Conservation (phyloP, 2,329 filamentous ascomycete species). For the Drechslerella stenobrocha region DNA sequence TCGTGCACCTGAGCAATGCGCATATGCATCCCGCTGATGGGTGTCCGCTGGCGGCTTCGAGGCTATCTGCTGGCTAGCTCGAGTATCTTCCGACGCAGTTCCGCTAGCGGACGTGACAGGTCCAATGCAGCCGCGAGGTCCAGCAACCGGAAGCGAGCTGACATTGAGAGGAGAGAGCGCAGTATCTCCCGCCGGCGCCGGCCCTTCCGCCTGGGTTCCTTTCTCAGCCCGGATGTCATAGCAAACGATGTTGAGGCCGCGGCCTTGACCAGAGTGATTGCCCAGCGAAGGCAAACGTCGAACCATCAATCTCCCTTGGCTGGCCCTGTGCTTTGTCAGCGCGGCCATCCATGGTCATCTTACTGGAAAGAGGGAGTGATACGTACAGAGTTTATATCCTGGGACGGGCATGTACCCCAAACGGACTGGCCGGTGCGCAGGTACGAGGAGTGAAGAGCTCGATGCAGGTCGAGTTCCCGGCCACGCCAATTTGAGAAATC, state of each 20-base stretch:
- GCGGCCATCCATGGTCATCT: not conserved
- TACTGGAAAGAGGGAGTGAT: not conserved
- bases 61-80: not conserved
- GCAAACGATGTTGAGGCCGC: not conserved
- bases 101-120: not conserved
- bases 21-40: not conserved
- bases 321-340: not conserved
- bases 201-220: too few species aligned
- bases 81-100: not conserved
- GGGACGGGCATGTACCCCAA: not conserved
- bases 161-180: too few species aligned
- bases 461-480: slow-evolving; percentile 15
- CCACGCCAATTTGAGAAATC: slow-evolving; percentile 37
- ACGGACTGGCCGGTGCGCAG: slow-evolving; percentile 8
- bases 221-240: too few species aligned
- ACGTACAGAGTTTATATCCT: not conserved
- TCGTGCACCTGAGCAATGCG: not conserved
- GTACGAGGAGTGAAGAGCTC: slow-evolving; percentile 15
- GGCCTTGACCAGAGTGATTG: too few species aligned
- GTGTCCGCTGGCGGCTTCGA: not conserved
- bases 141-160: slow-evolving; percentile 1
- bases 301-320: too few species aligned
- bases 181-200: too few species aligned
- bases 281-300: not conserved
- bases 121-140: too few species aligned